Conservation (phyloP, 768 basidiomycete species). For the Lyophyllum atratum region DNA sequence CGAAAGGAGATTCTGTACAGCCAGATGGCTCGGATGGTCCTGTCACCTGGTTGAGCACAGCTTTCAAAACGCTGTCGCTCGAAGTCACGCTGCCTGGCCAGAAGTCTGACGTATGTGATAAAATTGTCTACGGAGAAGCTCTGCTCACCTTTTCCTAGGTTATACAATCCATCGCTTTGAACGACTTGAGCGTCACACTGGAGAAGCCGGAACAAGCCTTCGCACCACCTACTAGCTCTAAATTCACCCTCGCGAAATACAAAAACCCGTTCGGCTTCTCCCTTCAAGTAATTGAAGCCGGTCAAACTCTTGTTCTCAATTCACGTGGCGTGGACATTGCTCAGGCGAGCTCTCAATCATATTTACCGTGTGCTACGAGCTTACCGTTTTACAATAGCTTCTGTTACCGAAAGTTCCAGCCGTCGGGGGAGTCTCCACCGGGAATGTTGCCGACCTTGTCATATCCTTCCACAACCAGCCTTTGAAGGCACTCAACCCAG, state of each 20-base stretch:
- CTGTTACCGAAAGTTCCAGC: slow-evolving; percentile 48
- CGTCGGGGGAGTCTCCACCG: slow-evolving; percentile 67
- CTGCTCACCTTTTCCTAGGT: slow-evolving; percentile 35
- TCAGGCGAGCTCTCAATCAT: slow-evolving; percentile 37
- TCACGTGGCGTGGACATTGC: slow-evolving; percentile 52
- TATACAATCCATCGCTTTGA: slow-evolving; percentile 62
- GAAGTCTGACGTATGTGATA: slow-evolving; percentile 44
- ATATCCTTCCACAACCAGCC: slow-evolving; percentile 59
- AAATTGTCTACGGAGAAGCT: neutral
- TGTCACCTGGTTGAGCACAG: slow-evolving; percentile 67
- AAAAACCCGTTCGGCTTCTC: slow-evolving; percentile 80
- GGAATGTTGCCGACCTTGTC: slow-evolving; percentile 60
- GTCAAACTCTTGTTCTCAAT: slow-evolving; percentile 54
- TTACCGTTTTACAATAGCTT: slow-evolving; percentile 36
- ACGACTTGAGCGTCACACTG: slow-evolving; percentile 58
- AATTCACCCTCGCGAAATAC: slow-evolving; percentile 56
- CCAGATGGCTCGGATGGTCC: slow-evolving; percentile 51
- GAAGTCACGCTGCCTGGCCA: slow-evolving; percentile 64
- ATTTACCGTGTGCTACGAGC: neutral
- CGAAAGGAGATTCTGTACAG: slow-evolving; percentile 61
- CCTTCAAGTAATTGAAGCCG: slow-evolving; percentile 59
- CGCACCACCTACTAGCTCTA: slow-evolving; percentile 60
- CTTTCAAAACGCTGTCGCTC: slow-evolving; percentile 67
- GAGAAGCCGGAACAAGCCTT: slow-evolving; percentile 54
- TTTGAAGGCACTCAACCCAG: slow-evolving; percentile 56